Evolutionary conservation across 306 rosid species (phyloP), one percentile per base, ranked within the genome.

Genomic region (Aeschynomene evenia): DNA sequence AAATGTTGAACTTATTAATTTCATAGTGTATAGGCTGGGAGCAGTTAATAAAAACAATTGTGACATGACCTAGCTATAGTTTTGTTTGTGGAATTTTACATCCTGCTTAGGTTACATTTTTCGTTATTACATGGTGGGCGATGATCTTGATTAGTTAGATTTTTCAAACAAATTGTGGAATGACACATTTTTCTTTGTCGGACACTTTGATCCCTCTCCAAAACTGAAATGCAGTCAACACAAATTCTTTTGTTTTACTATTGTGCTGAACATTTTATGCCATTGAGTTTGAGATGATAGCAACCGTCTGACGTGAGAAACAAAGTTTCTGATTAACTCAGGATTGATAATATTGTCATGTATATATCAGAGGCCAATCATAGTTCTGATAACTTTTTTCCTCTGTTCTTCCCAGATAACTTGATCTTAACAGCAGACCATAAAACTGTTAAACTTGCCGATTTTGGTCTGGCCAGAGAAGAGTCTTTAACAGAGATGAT

Each of bases 391-490:
- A 36, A 24, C 63, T 60, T 65, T 14, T 16, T 75, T 52, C 57
- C 31, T 75, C 8, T 66, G 49, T 72, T 29, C 57, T 75, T 55
- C 15, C 37, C 87, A 93, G 98, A 93, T 80, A 93, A 93, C 77
- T 78, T 93, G 85, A 82, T 90, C 56, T 79, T 90, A 84, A 88
- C 97, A 0, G 97, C 77, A 42, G 96, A 93, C 81, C 87, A 86
- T 52, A 90, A 61, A 80, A 86, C 90, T 3, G 90, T 93, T 62
- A 93, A 93, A 70, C 97, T 93, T 63, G 90, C 90, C 11, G 98
- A 93, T 71, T 90, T 93, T 71, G 98, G 98, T 55, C 84, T 93
- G 42, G 98, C 98, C 59, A 93, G 98, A 79, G 98, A 93, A 77
- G 98, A 93, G 81, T 83, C 98, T 0, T 82, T 93, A 59, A 86